A percentile compares a stretch with the other conserved stretches of the same genome.
phyloP scores from a whole-genome alignment of 1,284 basidiomycete species.

The Pyrrhoderma noxium region DNA sequence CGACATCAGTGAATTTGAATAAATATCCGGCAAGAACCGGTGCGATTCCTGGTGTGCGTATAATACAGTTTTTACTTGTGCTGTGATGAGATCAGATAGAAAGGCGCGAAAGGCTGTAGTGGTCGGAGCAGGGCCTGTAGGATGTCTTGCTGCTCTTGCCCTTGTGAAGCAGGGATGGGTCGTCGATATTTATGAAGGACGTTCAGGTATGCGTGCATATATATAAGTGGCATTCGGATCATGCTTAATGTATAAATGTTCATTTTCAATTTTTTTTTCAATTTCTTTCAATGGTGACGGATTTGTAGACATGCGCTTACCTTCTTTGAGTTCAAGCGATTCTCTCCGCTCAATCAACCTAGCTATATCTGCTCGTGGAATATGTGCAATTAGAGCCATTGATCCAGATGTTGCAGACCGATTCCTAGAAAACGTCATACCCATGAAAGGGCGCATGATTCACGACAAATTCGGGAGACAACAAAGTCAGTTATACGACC shows the following conservation, averaged over 20 bases:
- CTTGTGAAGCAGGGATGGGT: constrained; percentile 85
- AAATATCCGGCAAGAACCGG: no score
- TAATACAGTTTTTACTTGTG: no score
- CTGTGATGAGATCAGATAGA: not conserved
- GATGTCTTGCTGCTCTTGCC: constrained; percentile 83
- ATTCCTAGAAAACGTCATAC: constrained; percentile 78
- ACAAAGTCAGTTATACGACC: constrained; percentile 84
- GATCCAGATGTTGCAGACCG: constrained; percentile 67
- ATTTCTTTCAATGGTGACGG: constrained; percentile 47
- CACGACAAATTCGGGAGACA: constrained; percentile 67
- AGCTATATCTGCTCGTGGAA: constrained; percentile 89
- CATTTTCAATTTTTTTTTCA: no score
- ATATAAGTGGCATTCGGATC: constrained; percentile 17
- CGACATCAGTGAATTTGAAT: no score
- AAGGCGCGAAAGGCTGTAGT: constrained; percentile 43
- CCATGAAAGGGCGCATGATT: constrained; percentile 95
- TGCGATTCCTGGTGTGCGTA: no score
- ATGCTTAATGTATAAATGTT: constrained; percentile 43
- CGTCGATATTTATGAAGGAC: constrained; percentile 85
- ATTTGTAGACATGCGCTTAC: constrained; percentile 60
- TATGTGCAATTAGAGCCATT: constrained; percentile 78
- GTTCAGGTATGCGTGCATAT: constrained; percentile 54
- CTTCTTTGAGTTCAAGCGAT: constrained; percentile 53
- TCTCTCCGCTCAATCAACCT: constrained; percentile 91
- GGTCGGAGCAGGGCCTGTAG: constrained; percentile 90